phyloP scores from a whole-genome alignment of 805 yeast genomes.

The Yarrowia hollandica region DNA sequence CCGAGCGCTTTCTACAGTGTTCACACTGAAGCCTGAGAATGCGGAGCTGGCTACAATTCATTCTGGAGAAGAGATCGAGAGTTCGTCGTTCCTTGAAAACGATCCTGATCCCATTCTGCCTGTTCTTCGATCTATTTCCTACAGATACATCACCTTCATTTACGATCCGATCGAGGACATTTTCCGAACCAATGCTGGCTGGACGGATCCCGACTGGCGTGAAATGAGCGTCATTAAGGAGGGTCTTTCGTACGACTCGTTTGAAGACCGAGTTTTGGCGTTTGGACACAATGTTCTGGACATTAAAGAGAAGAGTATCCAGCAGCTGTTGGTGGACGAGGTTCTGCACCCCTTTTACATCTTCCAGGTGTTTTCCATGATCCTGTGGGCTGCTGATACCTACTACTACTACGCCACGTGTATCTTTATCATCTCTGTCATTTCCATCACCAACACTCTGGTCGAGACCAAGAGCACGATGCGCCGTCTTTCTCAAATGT shows the following conservation, averaged over 20 bases:
- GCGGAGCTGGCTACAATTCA: conserved; percentile 27
- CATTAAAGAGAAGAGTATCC: conserved; percentile 67
- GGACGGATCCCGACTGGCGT: conserved; percentile 84
- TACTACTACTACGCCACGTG: conserved; percentile 94
- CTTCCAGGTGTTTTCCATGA: conserved; percentile 88
- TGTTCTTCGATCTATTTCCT: conserved; percentile 66
- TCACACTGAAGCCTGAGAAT: conserved; percentile 41
- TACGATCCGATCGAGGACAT: conserved; percentile 87
- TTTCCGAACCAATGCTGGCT: conserved; percentile 76
- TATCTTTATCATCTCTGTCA: conserved; percentile 79
- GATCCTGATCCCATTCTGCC: conserved; percentile 69
- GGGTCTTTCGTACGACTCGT: conserved; percentile 71
- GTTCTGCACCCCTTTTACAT: conserved; percentile 93
- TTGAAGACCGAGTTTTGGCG: conserved; percentile 66
- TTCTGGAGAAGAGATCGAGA: conserved; percentile 30
- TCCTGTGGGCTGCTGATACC: conserved; percentile 88
- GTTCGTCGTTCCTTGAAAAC: conserved; percentile 15
- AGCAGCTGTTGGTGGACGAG: conserved; percentile 74
- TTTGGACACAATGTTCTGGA: conserved; percentile 79
- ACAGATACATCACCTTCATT: conserved; percentile 78
- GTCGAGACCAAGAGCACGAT: conserved; percentile 82
- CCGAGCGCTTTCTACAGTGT: conserved; percentile 67
- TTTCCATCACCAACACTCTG: conserved; percentile 77
- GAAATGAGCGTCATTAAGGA: conserved; percentile 50
- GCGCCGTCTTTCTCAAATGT: conserved; percentile 67